Evolutionary conservation across 768 basidiomycete species (phyloP).

Genomic region (Rhodotorula kratochvilovae): DNA sequence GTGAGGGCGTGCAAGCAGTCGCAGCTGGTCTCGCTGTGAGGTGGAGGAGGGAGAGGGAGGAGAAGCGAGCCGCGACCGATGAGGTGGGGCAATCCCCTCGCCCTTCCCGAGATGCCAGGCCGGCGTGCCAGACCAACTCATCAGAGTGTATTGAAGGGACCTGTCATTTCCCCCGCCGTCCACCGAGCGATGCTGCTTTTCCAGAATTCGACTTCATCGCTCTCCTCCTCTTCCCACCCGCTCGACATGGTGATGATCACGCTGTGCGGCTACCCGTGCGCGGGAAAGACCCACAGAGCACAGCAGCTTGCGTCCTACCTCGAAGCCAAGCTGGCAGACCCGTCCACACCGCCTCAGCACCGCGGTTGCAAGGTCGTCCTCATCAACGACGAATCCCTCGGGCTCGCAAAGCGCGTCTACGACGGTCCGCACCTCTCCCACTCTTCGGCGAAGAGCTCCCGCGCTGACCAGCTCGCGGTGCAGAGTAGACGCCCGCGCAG

Average conservation of each 20-base stretch:
- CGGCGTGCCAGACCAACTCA: too few relatives aligned
- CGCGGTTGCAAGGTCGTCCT: constrained; percentile 23
- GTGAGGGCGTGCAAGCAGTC: too few relatives aligned
- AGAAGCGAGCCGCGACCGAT: too few relatives aligned
- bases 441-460: too few relatives aligned
- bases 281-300: constrained; percentile 77
- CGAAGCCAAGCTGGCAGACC: constrained; percentile 43
- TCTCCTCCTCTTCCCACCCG: background rate
- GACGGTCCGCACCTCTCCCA: constrained; percentile 30
- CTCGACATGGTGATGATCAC: constrained; percentile 81
- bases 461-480: background rate
- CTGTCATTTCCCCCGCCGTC: too few relatives aligned
- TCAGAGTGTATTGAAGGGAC: too few relatives aligned
- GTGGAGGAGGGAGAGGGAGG: too few relatives aligned
- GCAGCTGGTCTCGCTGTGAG: too few relatives aligned
- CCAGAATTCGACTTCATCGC: background rate
- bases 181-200: background rate
- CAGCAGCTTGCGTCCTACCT: constrained; percentile 61
- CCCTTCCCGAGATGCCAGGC: too few relatives aligned
- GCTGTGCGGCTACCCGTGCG: constrained; percentile 77
- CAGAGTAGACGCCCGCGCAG: constrained; percentile 63
- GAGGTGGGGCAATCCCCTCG: too few relatives aligned
- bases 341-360: constrained; percentile 4
- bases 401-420: constrained; percentile 33
- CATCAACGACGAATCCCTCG: constrained; percentile 42